Percentiles rank a stretch among this genome's conserved stretches.
phyloP scores from a whole-genome alignment of 2,329 filamentous ascomycete genomes.

The Colletotrichum euphorbiae region DNA sequence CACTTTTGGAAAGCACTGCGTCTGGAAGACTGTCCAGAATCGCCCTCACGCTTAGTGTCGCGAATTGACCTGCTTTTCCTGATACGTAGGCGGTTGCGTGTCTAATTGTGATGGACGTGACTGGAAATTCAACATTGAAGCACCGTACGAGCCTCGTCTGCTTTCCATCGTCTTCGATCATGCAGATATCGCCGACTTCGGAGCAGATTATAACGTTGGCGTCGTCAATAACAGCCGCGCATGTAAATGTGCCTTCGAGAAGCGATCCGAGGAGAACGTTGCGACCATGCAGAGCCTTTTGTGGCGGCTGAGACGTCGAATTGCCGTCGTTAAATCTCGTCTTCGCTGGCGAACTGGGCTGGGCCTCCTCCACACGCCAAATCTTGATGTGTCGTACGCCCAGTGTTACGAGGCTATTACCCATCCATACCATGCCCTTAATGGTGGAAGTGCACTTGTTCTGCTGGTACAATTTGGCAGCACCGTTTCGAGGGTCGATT shows the following conservation, averaged over 20 bases:
- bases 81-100: constrained; percentile 73
- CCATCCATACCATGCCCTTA: constrained; percentile 91
- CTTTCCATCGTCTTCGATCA: constrained; percentile 81
- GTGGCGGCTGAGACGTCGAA: constrained; percentile 46
- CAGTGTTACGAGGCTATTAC: constrained; percentile 83
- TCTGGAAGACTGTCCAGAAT: constrained; percentile 57
- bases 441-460: constrained; percentile 92
- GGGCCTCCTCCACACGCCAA: constrained; percentile 83
- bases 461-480: constrained; percentile 83
- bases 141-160: constrained; percentile 77
- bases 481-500: constrained; percentile 84
- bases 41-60: constrained; percentile 62
- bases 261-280: constrained; percentile 88
- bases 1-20: constrained; percentile 53
- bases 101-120: constrained; percentile 74
- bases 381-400: constrained; percentile 93
- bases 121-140: constrained; percentile 73
- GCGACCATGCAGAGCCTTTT: constrained; percentile 84
- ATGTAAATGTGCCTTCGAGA: constrained; percentile 86
- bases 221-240: constrained; percentile 77
- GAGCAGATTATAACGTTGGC: constrained; percentile 85
- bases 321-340: constrained; percentile 58
- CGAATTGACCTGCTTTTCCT: constrained; percentile 72
- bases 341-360: constrained; percentile 72
- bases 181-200: constrained; percentile 88